Evolutionary conservation across 345 rosid genomes (phyloP).

Genomic region (Noccaea caerulescens): DNA sequence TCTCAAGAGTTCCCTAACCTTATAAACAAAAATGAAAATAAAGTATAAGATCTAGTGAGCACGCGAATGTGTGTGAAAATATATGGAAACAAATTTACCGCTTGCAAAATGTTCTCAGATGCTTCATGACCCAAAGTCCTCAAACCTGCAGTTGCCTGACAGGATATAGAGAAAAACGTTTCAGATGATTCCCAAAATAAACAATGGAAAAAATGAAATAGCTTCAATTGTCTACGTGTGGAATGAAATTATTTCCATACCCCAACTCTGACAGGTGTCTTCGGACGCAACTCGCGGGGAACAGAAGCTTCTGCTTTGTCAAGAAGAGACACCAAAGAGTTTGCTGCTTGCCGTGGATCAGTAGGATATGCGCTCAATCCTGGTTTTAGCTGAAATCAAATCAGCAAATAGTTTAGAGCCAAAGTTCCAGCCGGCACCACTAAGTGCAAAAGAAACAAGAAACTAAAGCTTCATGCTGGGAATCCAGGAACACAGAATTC

Average conservation of each 20-base stretch:
- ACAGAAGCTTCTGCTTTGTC: slow-evolving; percentile 87
- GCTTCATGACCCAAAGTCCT: slow-evolving; percentile 81
- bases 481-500: slow-evolving; percentile 13
- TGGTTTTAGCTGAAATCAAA: slow-evolving; percentile 63
- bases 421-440: slow-evolving; percentile 18
- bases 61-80: slow-evolving; percentile 25
- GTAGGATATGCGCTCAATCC: slow-evolving; percentile 87
- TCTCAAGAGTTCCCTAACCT: slow-evolving; percentile 89
- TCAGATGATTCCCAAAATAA: not conserved
- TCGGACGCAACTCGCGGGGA: slow-evolving; percentile 69
- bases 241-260: slow-evolving; percentile 48
- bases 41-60: slow-evolving; percentile 26
- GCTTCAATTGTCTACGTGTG: not conserved
- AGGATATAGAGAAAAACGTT: not conserved
- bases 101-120: slow-evolving; percentile 83
- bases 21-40: slow-evolving; percentile 37
- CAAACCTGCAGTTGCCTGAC: slow-evolving; percentile 95
- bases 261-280: slow-evolving; percentile 99
- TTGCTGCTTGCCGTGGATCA: slow-evolving; percentile 73
- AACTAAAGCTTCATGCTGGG: slow-evolving; percentile 22
- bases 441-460: slow-evolving; percentile 6
- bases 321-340: slow-evolving; percentile 68
- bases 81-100: slow-evolving; percentile 49
- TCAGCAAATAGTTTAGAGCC: slow-evolving; percentile 28
- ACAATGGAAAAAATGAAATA: not conserved